Evolutionary conservation across 2,329 filamentous ascomycete genomes (phyloP), one percentile per base, ranked within the genome.

Genomic region (Thermoascus crustaceus): DNA sequence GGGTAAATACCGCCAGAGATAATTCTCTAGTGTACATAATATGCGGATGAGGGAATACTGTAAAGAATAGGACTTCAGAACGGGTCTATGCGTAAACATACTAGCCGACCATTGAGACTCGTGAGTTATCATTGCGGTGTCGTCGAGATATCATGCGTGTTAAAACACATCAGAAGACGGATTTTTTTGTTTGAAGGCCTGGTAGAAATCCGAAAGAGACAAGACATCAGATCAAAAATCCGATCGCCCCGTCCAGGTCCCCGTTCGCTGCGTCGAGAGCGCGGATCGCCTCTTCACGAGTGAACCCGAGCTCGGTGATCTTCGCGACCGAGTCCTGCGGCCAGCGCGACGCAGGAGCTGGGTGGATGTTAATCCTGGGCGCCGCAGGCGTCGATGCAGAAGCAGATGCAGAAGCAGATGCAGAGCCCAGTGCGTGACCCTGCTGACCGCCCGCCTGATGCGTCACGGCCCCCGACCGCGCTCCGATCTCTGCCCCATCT

Each of bases 161-260:
- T n/a, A n/a, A 38, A 20, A 30, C n/a, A 30, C 20, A 11, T 32
- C 19, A 27, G 11, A 14, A 4, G 16, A 27, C 24, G 17, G 11
- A 30, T 30, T 30, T 14, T 35, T 30, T 29, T 8, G 25, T 16
- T 32, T n/a, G n/a, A n/a, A n/a, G n/a, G 22, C n/a, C 22, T 24
- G 6, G 11, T 27, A 11, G 4, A 14, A 29, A 29, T 13, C 13
- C 5, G 25, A 8, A 7, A 29, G 9, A 14, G n/a, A 16, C n/a
- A 14, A 11, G 13, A 29, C 13, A 7, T 52, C 43, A 64, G 41
- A 79, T 85, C 34, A 95, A 73, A 43, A 94, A 71, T 32, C 82
- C 80, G 30, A 87, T 88, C n/a, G 89, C 89, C 44, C 80, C 77
- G 43, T 96, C 85, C 5, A 95, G 76, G 52, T 96, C 85, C 13